Evolutionary conservation across 306 rosid genomes (phyloP), one percentile per base, ranked within the genome.

Genomic region (Casuarina glauca): DNA sequence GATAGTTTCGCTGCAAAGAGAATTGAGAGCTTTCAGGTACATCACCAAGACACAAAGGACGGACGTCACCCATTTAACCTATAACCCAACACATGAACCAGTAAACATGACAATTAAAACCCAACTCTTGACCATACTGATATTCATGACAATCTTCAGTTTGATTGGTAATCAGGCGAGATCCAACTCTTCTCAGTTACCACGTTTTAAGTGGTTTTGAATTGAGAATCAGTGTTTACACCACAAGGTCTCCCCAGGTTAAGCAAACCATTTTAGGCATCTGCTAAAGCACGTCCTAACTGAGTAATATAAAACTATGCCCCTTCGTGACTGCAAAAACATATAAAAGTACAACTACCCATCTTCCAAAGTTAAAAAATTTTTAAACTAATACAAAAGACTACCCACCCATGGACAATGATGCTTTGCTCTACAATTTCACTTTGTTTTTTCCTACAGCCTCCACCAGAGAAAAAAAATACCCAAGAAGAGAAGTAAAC

Each of bases 1-100:
- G 91, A 79, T 95, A 95, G 74, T 95, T 95, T 72, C 98, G 90
- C 98, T 94, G 98, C 97, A 90, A 15, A 71, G 43, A 85, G 73
- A 69, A 41, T 57, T 70, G n/a, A 20, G 82, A 78, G 70, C 50
- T 75, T 80, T 87, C 82, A 82, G 82, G 79, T 83, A 51, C 45
- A 55, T 53, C 19, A n/a, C 43, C 52, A 17, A 74, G 45, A 63
- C 44, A 70, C 61, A 50, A 54, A 78, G 50, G 39, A 11, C 44
- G 10, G 39, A 58, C 63, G 20, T 57, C 63, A 57, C 12, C 39
- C 32, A 58, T 58, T 58, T 15, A 58, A n/a, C 64, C 26, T 35
- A 58, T 9, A 58, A 26, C 39, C 64, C 20, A 15, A 58, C 35
- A 36, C 13, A 32, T 36, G 44, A 62, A 38, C 11, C 42, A 61